Base-by-base conservation (phyloP, 139 green algal species). In the Micromonas commoda region DNA sequence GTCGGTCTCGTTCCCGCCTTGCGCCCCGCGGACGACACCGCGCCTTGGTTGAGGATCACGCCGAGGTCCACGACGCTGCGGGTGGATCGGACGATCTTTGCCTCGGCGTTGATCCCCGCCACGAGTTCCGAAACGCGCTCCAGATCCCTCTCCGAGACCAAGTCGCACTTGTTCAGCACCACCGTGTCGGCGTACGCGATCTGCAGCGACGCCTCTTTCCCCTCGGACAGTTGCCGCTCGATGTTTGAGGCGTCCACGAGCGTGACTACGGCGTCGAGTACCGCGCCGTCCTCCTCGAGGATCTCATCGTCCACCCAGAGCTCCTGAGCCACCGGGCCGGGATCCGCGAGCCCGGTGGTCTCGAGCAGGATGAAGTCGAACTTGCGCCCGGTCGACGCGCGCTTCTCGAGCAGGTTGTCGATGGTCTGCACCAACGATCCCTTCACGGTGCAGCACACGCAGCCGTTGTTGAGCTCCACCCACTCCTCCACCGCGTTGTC, bases 371-470 rank as follows among this genome's bases (percentile, higher is more conserved):
- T 91, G 51, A 84, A 85, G 69, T 97, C 91, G 77, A 97, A 85
- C 82, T 76, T 84, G 6, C 80, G 54, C 35, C 52, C 24, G 24
- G 20, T 75, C 38, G 35, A 4, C 31, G 19, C n/a, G 2, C 38
- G 52, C 34, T 79, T 39, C 32, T 81, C 61, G 65, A 85, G 39
- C 53, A 87, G 76, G 31, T 63, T 20, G 45, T 89, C 80, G 19
- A 89, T 71, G 0, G 81, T 78, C n/a, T 80, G 80, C 32, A 99
- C 81, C 82, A 99, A 95, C 76, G 95, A 88, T 57, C 83, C 89
- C 81, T 98, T 98, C 6, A 96, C 92, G 45, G 80, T 93, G 86
- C 95, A 99, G 87, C 95, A 99, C 60, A 98, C 86, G 86, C 95
- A 99, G 21, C 95, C 95, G 77, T 99, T 99, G 72, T 86, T 87